Evolutionary conservation across 2,329 filamentous ascomycete species (phyloP).

Genomic region (Magnaporthales sp.): DNA sequence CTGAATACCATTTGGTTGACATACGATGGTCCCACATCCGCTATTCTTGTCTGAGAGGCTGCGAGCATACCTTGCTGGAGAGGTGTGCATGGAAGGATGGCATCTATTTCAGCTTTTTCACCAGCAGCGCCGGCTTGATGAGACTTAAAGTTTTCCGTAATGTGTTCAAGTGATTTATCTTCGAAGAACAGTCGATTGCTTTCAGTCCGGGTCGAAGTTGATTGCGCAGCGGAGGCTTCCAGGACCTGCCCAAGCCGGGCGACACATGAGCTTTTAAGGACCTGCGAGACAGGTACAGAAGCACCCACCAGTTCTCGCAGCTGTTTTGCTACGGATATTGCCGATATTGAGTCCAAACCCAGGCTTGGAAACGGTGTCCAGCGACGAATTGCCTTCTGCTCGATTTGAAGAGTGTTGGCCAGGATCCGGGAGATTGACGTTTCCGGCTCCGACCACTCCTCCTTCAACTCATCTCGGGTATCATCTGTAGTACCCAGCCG

Average conservation of each 20-base stretch:
- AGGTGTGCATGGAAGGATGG: constrained; percentile 71
- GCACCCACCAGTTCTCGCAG: constrained; percentile 37
- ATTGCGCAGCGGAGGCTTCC: neutral
- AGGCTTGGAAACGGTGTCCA: constrained; percentile 69
- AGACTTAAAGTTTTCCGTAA: neutral
- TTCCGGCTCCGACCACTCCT: constrained; percentile 48
- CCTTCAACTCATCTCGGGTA: constrained; percentile 17
- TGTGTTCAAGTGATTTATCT: neutral
- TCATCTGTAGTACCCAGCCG: constrained; percentile 4
- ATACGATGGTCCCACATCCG: constrained; percentile 38
- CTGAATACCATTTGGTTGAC: constrained; percentile 63
- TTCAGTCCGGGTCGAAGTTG: neutral
- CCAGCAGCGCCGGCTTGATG: neutral
- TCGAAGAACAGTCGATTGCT: neutral
- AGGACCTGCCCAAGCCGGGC: constrained; percentile 42
- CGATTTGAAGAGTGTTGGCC: constrained; percentile 36
- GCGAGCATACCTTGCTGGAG: constrained; percentile 84
- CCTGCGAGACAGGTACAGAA: constrained; percentile 54
- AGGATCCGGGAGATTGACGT: constrained; percentile 44
- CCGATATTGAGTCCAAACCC: constrained; percentile 76
- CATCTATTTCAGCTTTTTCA: neutral
- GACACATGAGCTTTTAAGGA: constrained; percentile 63
- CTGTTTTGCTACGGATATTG: constrained; percentile 57
- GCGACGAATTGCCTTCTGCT: constrained; percentile 39
- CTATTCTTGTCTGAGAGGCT: constrained; percentile 29